phyloP scores from a whole-genome alignment of 768 basidiomycete species.

The Holtermannia corniformis region DNA sequence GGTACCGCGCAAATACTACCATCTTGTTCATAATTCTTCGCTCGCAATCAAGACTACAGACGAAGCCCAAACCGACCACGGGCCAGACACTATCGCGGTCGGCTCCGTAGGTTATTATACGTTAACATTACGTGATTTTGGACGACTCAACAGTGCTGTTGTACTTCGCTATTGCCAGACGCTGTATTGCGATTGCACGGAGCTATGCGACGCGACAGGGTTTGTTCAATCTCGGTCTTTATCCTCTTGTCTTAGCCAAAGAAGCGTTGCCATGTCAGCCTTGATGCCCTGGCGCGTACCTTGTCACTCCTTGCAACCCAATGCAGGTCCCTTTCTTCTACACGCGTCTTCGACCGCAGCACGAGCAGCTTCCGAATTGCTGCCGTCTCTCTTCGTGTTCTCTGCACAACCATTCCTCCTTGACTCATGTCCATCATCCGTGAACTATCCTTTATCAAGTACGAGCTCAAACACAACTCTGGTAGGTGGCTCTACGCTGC shows the following conservation, averaged over 20 bases:
- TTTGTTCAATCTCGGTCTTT: not conserved
- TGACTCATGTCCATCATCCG: not conserved
- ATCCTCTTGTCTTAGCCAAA: not conserved
- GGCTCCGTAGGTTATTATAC: too few species aligned
- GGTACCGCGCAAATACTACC: too few species aligned
- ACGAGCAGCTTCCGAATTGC: not conserved
- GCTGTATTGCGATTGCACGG: too few species aligned
- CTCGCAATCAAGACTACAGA: too few species aligned
- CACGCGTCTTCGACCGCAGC: not conserved
- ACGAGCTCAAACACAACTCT: not conserved
- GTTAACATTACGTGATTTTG: too few species aligned
- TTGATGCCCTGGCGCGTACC: not conserved
- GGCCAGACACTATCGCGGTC: too few species aligned
- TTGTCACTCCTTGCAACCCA: not conserved
- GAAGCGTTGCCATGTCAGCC: not conserved
- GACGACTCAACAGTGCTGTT: too few species aligned
- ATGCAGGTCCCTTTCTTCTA: not conserved
- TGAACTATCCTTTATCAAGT: not conserved
- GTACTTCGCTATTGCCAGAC: too few species aligned
- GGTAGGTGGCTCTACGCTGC: not conserved
- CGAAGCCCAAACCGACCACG: too few species aligned
- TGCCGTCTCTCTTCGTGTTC: not conserved
- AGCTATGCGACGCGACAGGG: not conserved
- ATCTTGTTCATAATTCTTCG: too few species aligned
- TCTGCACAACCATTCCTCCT: not conserved